Evolutionary conservation across 495 filamentous ascomycete genomes (phyloP), one percentile per base, ranked within the genome.

Genomic region (Hyaloscypha bicolor): DNA sequence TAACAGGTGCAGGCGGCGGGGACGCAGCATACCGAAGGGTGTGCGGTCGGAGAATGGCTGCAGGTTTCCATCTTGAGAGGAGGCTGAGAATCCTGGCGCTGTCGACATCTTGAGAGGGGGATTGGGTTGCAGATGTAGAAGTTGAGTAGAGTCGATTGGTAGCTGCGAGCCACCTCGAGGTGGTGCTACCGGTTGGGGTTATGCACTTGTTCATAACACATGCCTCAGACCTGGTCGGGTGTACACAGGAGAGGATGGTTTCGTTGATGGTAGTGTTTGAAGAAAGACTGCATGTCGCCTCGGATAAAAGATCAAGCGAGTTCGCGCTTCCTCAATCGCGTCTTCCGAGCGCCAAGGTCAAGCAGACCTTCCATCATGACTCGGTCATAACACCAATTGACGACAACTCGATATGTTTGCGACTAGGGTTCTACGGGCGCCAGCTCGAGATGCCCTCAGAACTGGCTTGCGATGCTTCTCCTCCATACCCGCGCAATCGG

Each of bases 121-220:
- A 4, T 56, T 25, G 53, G 22, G 19, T 8, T 9, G 29, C 30
- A 14, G 29, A 29, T 52, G 11, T 45, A 30, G 33, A 56, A 39
- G 6, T 52, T 29, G 57, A 39, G 29, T 62, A 59, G 6, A 6
- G 25, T 39, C 35, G 39, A 12, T 45, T 60, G n/a, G 60, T 2
- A 37, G 22, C 21, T 9, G 6, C 33, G 21, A 63, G 42, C 60
- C 58, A 56, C 32, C 33, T 56, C n/a, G 58, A 61, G 55, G 64
- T 58, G 22, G 32, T 52, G 57, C 64, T 72, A 70, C 67, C 64
- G 64, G 37, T 65, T 33, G 48, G 37, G 25, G 52, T 31, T 30
- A 31, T 42, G 61, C 56, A 70, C 70, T 57, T 64, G 19, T 55
- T 64, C 71, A 72, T 72, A 29, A 62, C 67, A 72, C 67, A 67